Evolutionary conservation across 768 basidiomycete species (phyloP), one percentile per base, ranked within the genome.

Genomic region (Mycena galopus): DNA sequence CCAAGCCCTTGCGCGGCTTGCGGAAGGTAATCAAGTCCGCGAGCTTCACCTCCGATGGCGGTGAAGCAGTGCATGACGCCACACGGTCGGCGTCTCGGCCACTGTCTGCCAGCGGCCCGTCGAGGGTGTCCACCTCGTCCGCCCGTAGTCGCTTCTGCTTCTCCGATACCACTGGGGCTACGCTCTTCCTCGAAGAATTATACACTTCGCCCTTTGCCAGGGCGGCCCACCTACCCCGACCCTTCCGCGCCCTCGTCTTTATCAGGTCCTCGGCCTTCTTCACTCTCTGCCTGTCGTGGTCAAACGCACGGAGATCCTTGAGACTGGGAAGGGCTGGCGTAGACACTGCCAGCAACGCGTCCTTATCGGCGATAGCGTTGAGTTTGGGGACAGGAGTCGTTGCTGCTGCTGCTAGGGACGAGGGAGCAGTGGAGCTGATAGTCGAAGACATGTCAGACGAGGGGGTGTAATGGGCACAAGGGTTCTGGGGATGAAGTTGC

Each of bases 291-390:
- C 88, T 77, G 63, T 86, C 84, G 74, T 87, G 87, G 79, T 89
- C 88, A 76, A 81, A 86, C 11, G 86, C 86, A 17, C 88, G 85
- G 50, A 81, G 67, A 74, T 88, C 87, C 79, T 86, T 86, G 72
- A 79, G 61, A 72, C 77, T 77, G 32, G 59, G 79, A 65, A 23
- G 77, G 63, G 71, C 61, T 47, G 74, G 72, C 65, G 62, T 55
- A 37, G 70, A 59, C n/a, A 56, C 64, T 60, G 62, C 53, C 71
- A 72, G 55, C 61, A 50, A 39, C 17, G 67, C 51, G 55, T 75
- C 74, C 67, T 75, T 75, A 75, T 75, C 74, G 44, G 64, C 65
- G 62, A 55, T 71, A 53, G 67, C 63, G 65, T 42, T 59, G 60
- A 69, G 63, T 25, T 59, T 63, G 57, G 21, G 62, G 55, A 61